phyloP scores from a whole-genome alignment of 169 alveolate genomes.

The Plasmodium adleri region DNA sequence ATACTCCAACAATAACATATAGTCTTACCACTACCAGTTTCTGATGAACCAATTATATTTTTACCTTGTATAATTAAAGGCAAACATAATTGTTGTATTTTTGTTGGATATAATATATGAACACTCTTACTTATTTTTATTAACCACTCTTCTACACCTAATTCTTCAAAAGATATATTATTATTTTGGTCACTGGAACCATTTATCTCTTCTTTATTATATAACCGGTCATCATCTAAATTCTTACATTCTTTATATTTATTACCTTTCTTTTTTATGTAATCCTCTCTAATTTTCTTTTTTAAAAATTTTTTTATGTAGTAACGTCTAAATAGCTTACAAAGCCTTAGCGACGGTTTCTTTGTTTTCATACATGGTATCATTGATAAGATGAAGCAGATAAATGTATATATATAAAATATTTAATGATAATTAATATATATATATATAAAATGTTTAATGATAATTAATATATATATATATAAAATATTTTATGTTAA shows the following conservation, averaged over 20 bases:
- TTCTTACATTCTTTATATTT: neutral
- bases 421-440: no score
- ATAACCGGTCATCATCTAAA: neutral
- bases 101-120: slow-evolving; percentile 90
- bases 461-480: no score
- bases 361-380: neutral
- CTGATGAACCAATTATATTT: slow-evolving; percentile 94
- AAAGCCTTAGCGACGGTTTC: slow-evolving; percentile 8
- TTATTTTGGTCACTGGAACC: slow-evolving; percentile 7
- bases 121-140: slow-evolving; percentile 80
- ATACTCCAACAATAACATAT: slow-evolving; percentile 97
- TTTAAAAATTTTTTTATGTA: slow-evolving; percentile 33
- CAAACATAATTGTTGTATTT: slow-evolving; percentile 91
- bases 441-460: no score
- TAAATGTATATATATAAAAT: no score
- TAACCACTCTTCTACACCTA: slow-evolving; percentile 86
- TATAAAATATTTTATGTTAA: no score
- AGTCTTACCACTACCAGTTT: slow-evolving; percentile 99
- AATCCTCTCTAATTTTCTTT: neutral
- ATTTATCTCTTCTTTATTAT: neutral
- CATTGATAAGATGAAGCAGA: neutral
- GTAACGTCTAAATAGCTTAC: slow-evolving; percentile 3
- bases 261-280: slow-evolving; percentile 2
- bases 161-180: slow-evolving; percentile 76
- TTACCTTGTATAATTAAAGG: slow-evolving; percentile 92